Evolutionary conservation across 768 basidiomycete genomes (phyloP).

Genomic region (Trametes sanguinea): DNA sequence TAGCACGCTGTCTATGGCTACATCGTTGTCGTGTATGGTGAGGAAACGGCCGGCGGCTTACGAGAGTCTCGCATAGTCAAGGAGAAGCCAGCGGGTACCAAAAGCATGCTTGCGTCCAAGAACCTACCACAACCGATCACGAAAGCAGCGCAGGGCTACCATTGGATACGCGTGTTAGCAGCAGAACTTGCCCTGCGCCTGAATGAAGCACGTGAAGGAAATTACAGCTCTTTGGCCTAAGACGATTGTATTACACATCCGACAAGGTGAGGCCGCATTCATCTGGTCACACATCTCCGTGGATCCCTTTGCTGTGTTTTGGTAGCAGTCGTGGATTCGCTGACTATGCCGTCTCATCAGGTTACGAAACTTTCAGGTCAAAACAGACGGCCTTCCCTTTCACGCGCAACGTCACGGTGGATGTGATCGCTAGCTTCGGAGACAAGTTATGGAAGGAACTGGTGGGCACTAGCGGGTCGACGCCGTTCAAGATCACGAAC

Average conservation of each 20-base stretch:
- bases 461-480: constrained; percentile 49
- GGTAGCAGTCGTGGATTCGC: neutral
- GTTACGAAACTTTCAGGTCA: constrained; percentile 66
- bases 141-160: constrained; percentile 71
- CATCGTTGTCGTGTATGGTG: neutral
- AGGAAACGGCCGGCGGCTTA: neutral
- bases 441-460: constrained; percentile 88
- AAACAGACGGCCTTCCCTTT: constrained; percentile 91
- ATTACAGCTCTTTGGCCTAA: constrained; percentile 87
- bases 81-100: constrained; percentile 75
- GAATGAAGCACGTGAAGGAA: constrained; percentile 72
- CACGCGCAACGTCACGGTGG: constrained; percentile 68
- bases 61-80: constrained; percentile 60
- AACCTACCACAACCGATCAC: constrained; percentile 82
- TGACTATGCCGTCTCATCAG: constrained; percentile 37
- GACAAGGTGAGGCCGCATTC: constrained; percentile 56
- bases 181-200: constrained; percentile 88
- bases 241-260: constrained; percentile 76
- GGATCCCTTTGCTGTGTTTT: too few relatives aligned
- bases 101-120: constrained; percentile 97
- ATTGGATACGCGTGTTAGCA: constrained; percentile 91
- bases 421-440: constrained; percentile 72
- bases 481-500: constrained; percentile 65
- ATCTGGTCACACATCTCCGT: neutral
- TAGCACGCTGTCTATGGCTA: neutral